These are phyloP conservation scores for Suillus subalutaceus DNA, from an alignment of 768 basidiomycete species.

Conservation along the genomic window DNA sequence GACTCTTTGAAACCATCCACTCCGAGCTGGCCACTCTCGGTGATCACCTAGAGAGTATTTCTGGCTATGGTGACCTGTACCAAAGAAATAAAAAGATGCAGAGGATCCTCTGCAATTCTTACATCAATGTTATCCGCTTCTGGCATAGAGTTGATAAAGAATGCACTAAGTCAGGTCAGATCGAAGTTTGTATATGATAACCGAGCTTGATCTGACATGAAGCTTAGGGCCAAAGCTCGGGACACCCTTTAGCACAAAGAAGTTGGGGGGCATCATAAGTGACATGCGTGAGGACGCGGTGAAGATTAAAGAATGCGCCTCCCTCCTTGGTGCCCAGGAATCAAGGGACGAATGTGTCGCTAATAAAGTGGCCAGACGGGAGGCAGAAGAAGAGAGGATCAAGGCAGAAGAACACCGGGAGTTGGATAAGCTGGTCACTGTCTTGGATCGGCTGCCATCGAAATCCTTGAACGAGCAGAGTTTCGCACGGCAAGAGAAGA, in stretches of 20 bases:
- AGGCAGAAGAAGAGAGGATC: too few relatives aligned
- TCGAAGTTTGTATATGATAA: too few relatives aligned
- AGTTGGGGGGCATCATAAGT: not conserved
- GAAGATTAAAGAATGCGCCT: not conserved
- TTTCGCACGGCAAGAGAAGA: too few relatives aligned
- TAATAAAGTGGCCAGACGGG: too few relatives aligned
- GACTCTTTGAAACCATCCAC: conserved; percentile 26
- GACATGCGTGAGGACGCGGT: not conserved
- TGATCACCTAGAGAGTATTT: conserved; percentile 18
- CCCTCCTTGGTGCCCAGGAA: not conserved
- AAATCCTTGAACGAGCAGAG: too few relatives aligned
- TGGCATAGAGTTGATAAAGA: conserved; percentile 28
- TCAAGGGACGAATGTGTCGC: not conserved
- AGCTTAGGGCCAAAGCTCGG: not conserved
- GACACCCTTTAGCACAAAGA: conserved; percentile 1
- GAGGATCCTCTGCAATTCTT: conserved; percentile 19
- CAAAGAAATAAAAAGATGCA: conserved; percentile 18
- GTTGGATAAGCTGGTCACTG: too few relatives aligned
- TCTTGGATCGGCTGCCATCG: too few relatives aligned
- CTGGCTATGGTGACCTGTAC: conserved; percentile 20
- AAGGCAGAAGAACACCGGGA: too few relatives aligned
- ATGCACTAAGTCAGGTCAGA: conserved; percentile 15
- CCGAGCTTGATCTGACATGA: not conserved
- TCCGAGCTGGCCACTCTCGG: conserved; percentile 18
- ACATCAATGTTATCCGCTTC: conserved; percentile 26